Conservation (phyloP, 2,329 filamentous ascomycete species). For the Apiospora phragmitis region DNA sequence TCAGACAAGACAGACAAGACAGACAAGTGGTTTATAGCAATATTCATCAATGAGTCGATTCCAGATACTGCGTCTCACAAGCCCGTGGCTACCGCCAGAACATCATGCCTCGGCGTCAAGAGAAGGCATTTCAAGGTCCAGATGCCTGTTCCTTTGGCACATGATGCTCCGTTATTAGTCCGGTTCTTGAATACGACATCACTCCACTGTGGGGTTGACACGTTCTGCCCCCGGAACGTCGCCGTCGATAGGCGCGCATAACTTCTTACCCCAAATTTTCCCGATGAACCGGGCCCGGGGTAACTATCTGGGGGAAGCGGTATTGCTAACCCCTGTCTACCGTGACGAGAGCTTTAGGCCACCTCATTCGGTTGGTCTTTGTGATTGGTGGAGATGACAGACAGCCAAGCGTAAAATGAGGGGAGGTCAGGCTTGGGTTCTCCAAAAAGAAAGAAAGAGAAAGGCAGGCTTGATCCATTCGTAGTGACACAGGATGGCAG, state of each 20-base stretch:
- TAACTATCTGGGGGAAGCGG: background rate
- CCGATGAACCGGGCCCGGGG: background rate
- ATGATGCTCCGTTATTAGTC: background rate
- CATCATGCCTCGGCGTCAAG: background rate
- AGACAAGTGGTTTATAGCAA: no score
- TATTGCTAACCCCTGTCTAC: background rate
- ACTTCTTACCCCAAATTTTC: background rate
- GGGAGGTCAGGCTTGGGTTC: background rate
- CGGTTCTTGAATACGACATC: background rate
- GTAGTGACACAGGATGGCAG: background rate
- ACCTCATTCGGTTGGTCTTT: background rate
- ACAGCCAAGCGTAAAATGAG: background rate
- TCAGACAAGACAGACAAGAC: background rate
- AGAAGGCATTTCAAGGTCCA: background rate
- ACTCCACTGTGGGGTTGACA: background rate
- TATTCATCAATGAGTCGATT: background rate
- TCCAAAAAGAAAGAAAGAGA: background rate
- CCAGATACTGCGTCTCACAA: background rate
- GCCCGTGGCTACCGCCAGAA: background rate
- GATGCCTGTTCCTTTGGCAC: background rate
- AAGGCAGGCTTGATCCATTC: background rate
- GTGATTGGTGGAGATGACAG: background rate
- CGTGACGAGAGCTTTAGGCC: background rate
- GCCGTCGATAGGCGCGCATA: conserved; percentile 2
- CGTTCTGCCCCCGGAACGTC: background rate